Evolutionary conservation across 2,329 filamentous ascomycete species (phyloP).

Genomic region (Ceratocystis alfenasii): DNA sequence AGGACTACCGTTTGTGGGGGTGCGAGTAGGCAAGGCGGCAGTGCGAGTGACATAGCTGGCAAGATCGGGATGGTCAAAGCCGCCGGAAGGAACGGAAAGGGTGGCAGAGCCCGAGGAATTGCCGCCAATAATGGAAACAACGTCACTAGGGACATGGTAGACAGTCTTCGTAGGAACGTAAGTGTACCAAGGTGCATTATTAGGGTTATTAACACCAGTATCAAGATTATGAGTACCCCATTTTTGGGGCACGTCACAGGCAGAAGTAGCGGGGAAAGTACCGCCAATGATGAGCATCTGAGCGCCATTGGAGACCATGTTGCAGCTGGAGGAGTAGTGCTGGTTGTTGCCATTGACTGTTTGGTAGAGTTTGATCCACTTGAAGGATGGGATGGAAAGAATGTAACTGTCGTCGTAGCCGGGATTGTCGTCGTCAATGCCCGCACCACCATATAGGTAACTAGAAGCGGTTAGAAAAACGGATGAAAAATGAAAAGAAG

Average conservation of each 20-base stretch:
- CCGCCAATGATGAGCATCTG: conserved; percentile 56
- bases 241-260: conserved; percentile 41
- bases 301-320: conserved; percentile 39
- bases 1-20: conserved; percentile 38
- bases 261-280: conserved; percentile 37
- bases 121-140: conserved; percentile 42
- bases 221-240: conserved; percentile 47
- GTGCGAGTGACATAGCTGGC: conserved; percentile 41
- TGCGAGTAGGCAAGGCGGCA: conserved; percentile 35
- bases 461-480: conserved; percentile 28
- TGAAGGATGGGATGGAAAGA: conserved; percentile 49
- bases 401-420: conserved; percentile 53
- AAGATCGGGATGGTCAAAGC: conserved; percentile 42
- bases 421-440: conserved; percentile 34
- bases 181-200: conserved; percentile 39
- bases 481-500: conserved; percentile 13
- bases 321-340: conserved; percentile 47
- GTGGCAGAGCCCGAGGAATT: conserved; percentile 42
- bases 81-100: conserved; percentile 36
- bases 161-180: conserved; percentile 39
- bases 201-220: conserved; percentile 38
- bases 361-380: conserved; percentile 47
- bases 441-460: conserved; percentile 49
- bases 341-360: conserved; percentile 30
- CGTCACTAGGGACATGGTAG: conserved; percentile 43